These are phyloP conservation scores for Penicillium expansum DNA, from an alignment of 2,329 filamentous ascomycete genomes.

Conservation along the genomic window DNA sequence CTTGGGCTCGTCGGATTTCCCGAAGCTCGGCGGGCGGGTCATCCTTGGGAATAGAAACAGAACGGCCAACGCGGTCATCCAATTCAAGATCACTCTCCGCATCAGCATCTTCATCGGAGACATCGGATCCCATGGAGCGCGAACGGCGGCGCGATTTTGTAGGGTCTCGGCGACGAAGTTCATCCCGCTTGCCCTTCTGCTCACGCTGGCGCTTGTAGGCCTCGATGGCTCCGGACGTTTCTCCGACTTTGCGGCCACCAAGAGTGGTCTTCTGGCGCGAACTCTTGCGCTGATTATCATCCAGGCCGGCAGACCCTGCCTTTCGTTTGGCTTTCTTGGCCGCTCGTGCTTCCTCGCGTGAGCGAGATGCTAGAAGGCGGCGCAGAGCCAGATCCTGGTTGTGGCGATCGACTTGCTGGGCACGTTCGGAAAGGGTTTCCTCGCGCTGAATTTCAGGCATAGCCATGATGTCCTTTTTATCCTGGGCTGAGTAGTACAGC, in stretches of 20 bases:
- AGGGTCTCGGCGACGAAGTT: slow-evolving; percentile 45
- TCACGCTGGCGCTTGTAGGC: slow-evolving; percentile 61
- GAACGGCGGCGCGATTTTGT: slow-evolving; percentile 55
- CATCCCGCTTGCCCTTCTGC: slow-evolving; percentile 53
- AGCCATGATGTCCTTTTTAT: slow-evolving; percentile 75
- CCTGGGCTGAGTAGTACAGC: slow-evolving; percentile 69
- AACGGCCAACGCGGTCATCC: slow-evolving; percentile 57
- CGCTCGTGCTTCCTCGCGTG: slow-evolving; percentile 57
- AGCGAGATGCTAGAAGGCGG: slow-evolving; percentile 68
- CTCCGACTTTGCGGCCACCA: slow-evolving; percentile 64
- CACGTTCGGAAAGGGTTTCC: slow-evolving; percentile 82
- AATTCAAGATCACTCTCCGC: slow-evolving; percentile 79
- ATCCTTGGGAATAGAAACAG: slow-evolving; percentile 56
- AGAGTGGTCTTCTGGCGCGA: slow-evolving; percentile 68
- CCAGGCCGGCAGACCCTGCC: slow-evolving; percentile 72
- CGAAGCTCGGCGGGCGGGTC: slow-evolving; percentile 68
- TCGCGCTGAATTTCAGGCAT: slow-evolving; percentile 91
- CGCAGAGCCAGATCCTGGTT: slow-evolving; percentile 79
- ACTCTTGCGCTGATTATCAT: slow-evolving; percentile 72
- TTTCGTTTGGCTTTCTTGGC: slow-evolving; percentile 66
- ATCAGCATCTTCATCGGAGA: slow-evolving; percentile 62
- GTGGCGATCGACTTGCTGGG: slow-evolving; percentile 75
- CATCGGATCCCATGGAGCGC: slow-evolving; percentile 60
- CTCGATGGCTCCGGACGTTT: slow-evolving; percentile 72
- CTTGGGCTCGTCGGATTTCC: slow-evolving; percentile 80